Evolutionary conservation across 106 monocot genomes (phyloP), one percentile per base, ranked within the genome.

Genomic region (Platanthera guangdongensis): DNA sequence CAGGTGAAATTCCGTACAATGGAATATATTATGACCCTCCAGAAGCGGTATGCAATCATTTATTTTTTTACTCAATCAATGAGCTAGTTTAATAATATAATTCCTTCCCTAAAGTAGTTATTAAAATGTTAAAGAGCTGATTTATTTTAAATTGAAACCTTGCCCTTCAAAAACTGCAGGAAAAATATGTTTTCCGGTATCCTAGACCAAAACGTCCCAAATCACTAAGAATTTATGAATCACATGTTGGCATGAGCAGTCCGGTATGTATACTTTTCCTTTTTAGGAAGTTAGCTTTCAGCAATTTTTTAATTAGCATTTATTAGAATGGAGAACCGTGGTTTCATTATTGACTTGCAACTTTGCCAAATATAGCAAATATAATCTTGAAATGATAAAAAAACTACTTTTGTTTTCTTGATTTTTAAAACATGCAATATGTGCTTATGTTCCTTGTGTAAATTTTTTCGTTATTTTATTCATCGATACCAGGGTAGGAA

Each of bases 211-310:
- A 94, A 80, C 81, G 85, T 73, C 99, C 99, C 51, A 90, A 87
- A 51, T 91, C 99, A 70, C 55, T 99, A 69, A 85, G 99, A 7
- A 99, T 99, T 78, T 99, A 99, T 78, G 99, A 99, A 78, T 85
- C 94, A 71, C 99, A 99, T 85, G 85, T 99, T 77, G 99, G 99
- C 71, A 99, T 99, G 99, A 99, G 99, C 75, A 99, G 99, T 75
- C 82, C 85, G 85, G 99, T 99, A 87, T 76, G 57, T n/a, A 21
- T 70, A 10, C 50, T 71, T 74, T 48, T 52, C 18, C 50, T 15
- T 78, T 53, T 30, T 74, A 6, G 32, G 64, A 50, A 52, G 54
- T 10, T 4, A 70, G 10, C 14, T 72, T 51, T 18, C 1, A 48
- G 45, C 13, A 39, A 30, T 67, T 28, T 67, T 67, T 2, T 39